Evolutionary conservation across 2,329 filamentous ascomycete genomes (phyloP), one percentile per base, ranked within the genome.

Genomic region (Colletotrichum australisinense): DNA sequence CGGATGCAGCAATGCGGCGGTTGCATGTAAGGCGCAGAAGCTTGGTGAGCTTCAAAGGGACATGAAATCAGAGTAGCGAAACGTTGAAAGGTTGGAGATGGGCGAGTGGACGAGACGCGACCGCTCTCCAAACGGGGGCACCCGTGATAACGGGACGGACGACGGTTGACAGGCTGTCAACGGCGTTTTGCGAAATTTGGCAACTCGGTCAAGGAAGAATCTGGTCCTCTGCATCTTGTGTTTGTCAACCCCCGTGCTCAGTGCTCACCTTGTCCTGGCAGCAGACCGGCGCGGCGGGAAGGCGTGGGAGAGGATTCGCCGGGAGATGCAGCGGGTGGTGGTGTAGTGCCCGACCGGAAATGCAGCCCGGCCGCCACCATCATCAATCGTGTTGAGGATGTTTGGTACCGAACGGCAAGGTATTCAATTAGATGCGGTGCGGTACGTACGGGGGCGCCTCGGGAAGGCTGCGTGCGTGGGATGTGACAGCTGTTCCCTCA

Each of bases 211-310:
- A 67, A 67, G 63, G 16, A 19, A 49, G 42, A n/a, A n/a, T 49
- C 19, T 49, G 42, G 7, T 49, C 16, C 42, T 49, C 42, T 49
- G 42, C 42, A n/a, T 63, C 4, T 12, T 14, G 5, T 11, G 49
- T 32, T 24, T 46, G 46, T 26, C 16, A 38, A 42, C 5, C 8
- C 46, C 22, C 14, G 38, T 62, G 28, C 19, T 42, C 35, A 28
- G 38, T 62, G 28, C 19, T 42, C 35, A 28, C 59, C 19, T 26
- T 55, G 22, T 14, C 42, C 63, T 60, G 64, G 57, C 63, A 63
- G 63, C 57, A 67, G 63, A 67, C 68, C 63, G 68, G 56, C 58
- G 42, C n/a, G 22, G 63, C 56, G 68, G 68, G 67, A 69, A 65
- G 59, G 59, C 67, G 24, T 46, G 16, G 63, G 69, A 67, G 63